A percentile compares a stretch with the other conserved stretches of the same genome.
Conservation (phyloP, 257 asterid species). For the Nicotiana paniculata region DNA sequence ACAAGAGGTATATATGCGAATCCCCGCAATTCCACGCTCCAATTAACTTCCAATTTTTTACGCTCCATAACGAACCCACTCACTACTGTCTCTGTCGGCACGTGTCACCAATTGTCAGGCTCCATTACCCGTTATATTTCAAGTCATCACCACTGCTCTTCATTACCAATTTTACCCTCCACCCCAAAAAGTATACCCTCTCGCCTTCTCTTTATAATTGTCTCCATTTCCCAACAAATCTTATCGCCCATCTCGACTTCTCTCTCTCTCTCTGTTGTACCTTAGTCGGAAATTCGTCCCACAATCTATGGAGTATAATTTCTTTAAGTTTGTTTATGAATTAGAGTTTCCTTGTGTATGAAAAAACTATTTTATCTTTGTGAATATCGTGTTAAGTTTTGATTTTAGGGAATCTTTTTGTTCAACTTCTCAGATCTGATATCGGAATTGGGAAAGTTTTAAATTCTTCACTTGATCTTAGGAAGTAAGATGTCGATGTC, state of each 20-base stretch:
- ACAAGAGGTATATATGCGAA: too few relatives aligned
- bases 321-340: background rate
- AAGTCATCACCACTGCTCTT: background rate
- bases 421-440: conserved; percentile 12
- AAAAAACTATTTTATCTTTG: too few relatives aligned
- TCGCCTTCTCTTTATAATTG: background rate
- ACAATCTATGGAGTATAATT: background rate
- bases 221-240: background rate
- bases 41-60: background rate
- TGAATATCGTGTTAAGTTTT: background rate
- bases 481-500: conserved; percentile 27
- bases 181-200: background rate
- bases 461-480: conserved; percentile 1
- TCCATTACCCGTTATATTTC: background rate
- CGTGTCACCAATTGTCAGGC: background rate
- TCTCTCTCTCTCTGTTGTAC: background rate
- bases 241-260: background rate
- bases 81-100: background rate
- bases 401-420: background rate
- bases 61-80: background rate
- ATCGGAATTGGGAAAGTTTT: too few relatives aligned
- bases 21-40: background rate
- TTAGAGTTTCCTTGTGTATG: background rate
- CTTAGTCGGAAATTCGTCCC: background rate
- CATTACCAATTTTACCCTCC: background rate